Percentiles rank a stretch among this genome's conserved stretches.
Conservation (phyloP, 108 stramenopile species). For the Fragilariopsis cylindrus region DNA sequence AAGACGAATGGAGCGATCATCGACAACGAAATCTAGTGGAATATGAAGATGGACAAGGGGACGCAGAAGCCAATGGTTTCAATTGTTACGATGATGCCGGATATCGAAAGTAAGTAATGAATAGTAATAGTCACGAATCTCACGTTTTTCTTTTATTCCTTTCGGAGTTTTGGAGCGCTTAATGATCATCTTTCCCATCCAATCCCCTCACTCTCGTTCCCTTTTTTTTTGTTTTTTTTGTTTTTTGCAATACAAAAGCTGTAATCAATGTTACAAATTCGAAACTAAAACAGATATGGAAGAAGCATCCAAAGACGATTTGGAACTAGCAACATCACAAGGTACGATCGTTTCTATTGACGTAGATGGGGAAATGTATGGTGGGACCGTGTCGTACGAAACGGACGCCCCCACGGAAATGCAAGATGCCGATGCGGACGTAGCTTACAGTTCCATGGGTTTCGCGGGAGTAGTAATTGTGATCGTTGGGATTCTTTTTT, state of each 20-base stretch:
- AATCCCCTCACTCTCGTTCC: background rate
- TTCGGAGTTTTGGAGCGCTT: background rate
- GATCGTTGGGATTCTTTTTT: too few species aligned
- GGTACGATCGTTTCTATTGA: conserved; percentile 8
- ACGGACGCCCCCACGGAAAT: background rate
- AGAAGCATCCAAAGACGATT: conserved; percentile 3
- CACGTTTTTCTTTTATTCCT: too few species aligned
- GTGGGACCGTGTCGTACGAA: background rate
- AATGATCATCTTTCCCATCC: conserved; percentile 21
- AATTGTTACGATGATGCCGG: conserved; percentile 47
- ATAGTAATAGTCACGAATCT: too few species aligned
- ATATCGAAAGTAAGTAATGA: conserved; percentile 12
- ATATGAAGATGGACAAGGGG: background rate
- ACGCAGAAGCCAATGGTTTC: conserved; percentile 10
- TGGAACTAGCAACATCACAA: conserved; percentile 1
- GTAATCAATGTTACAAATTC: conserved; percentile 7
- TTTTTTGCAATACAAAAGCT: background rate
- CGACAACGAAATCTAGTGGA: too few species aligned
- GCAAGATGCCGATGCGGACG: background rate
- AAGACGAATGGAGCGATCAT: background rate
- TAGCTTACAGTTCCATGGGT: background rate
- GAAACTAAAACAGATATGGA: conserved; percentile 7
- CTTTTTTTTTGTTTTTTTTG: background rate
- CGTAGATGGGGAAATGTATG: conserved; percentile 4
- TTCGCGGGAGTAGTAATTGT: background rate